These are phyloP conservation scores for Pythium folliculosum DNA, from an alignment of 352 stramenopile species.

Conservation along the genomic window DNA sequence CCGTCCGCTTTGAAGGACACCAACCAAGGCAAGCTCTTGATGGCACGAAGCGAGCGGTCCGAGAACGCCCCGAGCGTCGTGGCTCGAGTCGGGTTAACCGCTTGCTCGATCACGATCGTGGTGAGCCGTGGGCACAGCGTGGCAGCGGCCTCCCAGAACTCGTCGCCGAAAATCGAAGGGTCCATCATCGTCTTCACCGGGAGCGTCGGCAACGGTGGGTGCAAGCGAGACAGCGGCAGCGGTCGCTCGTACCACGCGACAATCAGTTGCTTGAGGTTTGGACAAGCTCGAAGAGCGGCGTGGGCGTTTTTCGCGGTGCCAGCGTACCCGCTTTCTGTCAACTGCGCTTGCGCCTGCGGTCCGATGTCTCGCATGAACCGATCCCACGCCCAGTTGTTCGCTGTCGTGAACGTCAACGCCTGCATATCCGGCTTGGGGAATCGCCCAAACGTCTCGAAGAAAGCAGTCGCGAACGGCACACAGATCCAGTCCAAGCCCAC, in stretches of 20 bases:
- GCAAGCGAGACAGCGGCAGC: no score
- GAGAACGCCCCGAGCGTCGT: background rate
- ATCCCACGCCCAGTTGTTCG: background rate
- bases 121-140: background rate
- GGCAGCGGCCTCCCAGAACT: conserved; percentile 5
- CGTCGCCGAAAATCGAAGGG: conserved; percentile 10
- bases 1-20: background rate
- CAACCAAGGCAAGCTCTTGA: conserved; percentile 1
- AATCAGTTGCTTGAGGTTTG: background rate
- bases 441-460: conserved; percentile 14
- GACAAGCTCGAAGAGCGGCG: conserved; percentile 3
- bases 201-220: no score
- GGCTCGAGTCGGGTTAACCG: background rate
- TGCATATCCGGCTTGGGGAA: conserved; percentile 2
- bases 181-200: background rate
- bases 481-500: conserved; percentile 1
- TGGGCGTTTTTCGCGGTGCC: background rate
- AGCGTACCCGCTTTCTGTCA: background rate
- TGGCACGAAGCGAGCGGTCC: background rate
- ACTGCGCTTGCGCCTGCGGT: background rate
- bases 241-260: background rate
- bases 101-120: background rate
- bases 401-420: background rate
- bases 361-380: background rate
- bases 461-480: conserved; percentile 4